Evolutionary conservation across 257 asterid genomes (phyloP), one percentile per base, ranked within the genome.

Genomic region (Voacanga thouarsii): DNA sequence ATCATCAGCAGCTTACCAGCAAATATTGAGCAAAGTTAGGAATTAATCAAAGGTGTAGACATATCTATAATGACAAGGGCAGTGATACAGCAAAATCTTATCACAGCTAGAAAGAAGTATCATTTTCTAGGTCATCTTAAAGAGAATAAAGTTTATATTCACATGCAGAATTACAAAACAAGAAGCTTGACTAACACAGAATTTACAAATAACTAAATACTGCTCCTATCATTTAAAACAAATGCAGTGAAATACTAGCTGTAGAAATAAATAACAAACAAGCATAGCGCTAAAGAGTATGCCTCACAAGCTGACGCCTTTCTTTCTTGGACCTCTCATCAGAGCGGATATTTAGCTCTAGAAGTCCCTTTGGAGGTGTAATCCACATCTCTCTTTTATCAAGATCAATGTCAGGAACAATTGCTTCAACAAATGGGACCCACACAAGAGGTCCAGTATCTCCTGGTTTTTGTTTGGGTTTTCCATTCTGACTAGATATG

Each of bases 321-420:
- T 95, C 98, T 90, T 93, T 95, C 92, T 95, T 95, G 89, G 96
- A 85, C 85, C 86, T 93, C 80, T 87, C 97, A 80, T 91, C 87
- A 68, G 91, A 43, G 77, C 96, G 97, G 64, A 95, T 73, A 79
- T 95, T 95, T 83, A 95, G 85, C 80, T 90, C 97, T 77, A 95
- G 84, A 65, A 95, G 97, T 78, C 99, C 99, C 86, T 91, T 90
- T 30, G 99, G 99, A 80, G 99, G 99, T 75, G 97, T 95, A 84
- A 95, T 93, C 82, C 88, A 77, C 97, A 95, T 92, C 85, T 93
- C 97, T 84, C 94, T 80, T 79, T 86, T 90, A 51, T 80, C 88
- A 73, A 90, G 75, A 85, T 93, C 93, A 77, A 95, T 88, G n/a
- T 81, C 77, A 24, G 99, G 99, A 76, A 95, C 97, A 85, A 93